Evolutionary conservation across 805 yeast genomes (phyloP).

Genomic region (Candida stauntonica): DNA sequence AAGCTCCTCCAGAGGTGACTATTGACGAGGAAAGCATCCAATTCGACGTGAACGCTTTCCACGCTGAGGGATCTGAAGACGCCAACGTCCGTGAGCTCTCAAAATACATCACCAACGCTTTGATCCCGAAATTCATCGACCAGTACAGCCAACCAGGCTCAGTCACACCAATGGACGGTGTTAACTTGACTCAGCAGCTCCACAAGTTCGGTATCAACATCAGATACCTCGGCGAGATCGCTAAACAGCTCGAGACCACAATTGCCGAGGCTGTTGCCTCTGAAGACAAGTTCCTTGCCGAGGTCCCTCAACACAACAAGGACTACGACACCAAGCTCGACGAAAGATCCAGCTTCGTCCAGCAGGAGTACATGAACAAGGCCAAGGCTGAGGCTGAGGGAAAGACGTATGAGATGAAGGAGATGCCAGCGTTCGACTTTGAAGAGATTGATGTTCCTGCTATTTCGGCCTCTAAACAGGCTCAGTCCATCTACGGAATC

Average conservation of each 20-base stretch:
- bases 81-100: slow-evolving; percentile 61
- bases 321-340: slow-evolving; percentile 17
- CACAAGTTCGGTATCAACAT: slow-evolving; percentile 84
- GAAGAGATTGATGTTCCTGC: slow-evolving; percentile 20
- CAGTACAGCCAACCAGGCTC: slow-evolving; percentile 41
- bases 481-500: slow-evolving; percentile 15
- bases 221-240: slow-evolving; percentile 69
- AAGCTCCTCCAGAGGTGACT: slow-evolving; percentile 44
- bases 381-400: slow-evolving; percentile 26
- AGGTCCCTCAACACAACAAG: slow-evolving; percentile 19
- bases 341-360: slow-evolving; percentile 12
- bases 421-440: slow-evolving; percentile 20
- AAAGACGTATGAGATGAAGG: slow-evolving; percentile 19
- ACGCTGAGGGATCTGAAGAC: slow-evolving; percentile 41
- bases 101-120: slow-evolving; percentile 48
- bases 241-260: slow-evolving; percentile 29
- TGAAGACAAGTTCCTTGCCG: slow-evolving; percentile 11
- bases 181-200: slow-evolving; percentile 59
- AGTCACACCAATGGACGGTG: slow-evolving; percentile 75
- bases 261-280: slow-evolving; percentile 26
- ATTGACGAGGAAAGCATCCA: slow-evolving; percentile 42
- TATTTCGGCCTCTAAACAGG: slow-evolving; percentile 11
- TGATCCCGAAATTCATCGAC: slow-evolving; percentile 59
- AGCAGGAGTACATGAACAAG: slow-evolving; percentile 18
- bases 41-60: slow-evolving; percentile 61